Conservation (phyloP, 495 filamentous ascomycete species). For the Podospora conica region DNA sequence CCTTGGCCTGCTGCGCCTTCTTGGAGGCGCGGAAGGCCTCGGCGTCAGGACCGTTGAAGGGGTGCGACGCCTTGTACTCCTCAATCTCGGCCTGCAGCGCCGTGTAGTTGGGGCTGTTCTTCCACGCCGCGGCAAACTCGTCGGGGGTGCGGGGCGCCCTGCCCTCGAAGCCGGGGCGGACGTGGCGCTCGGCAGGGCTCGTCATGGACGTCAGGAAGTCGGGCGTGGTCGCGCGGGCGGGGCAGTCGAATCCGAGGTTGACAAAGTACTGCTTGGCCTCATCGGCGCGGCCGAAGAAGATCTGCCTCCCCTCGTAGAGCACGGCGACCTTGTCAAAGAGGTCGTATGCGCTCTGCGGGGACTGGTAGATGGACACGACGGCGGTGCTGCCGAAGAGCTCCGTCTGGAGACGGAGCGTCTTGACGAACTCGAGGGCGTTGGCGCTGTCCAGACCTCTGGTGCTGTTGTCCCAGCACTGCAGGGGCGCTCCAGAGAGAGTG, state of each 20-base stretch:
- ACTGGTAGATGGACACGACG: slow-evolving; percentile 80
- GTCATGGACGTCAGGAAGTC: slow-evolving; percentile 81
- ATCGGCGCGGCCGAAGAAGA: slow-evolving; percentile 64
- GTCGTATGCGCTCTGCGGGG: slow-evolving; percentile 70
- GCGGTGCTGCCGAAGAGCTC: slow-evolving; percentile 60
- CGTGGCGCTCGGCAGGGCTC: slow-evolving; percentile 58
- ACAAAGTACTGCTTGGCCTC: slow-evolving; percentile 64
- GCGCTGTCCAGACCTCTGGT: slow-evolving; percentile 76
- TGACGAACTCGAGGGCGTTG: slow-evolving; percentile 75
- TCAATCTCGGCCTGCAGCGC: slow-evolving; percentile 65
- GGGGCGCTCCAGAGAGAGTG: slow-evolving; percentile 54
- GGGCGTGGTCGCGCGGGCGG: slow-evolving; percentile 64
- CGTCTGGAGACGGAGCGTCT: slow-evolving; percentile 58
- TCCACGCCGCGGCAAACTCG: slow-evolving; percentile 71
- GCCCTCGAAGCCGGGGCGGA: slow-evolving; percentile 58
- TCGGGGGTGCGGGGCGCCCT: slow-evolving; percentile 65
- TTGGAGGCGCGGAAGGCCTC: slow-evolving; percentile 64
- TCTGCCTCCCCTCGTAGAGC: slow-evolving; percentile 76
- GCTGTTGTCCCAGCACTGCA: slow-evolving; percentile 84
- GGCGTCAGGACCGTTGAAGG: slow-evolving; percentile 57
- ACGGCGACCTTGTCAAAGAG: slow-evolving; percentile 74
- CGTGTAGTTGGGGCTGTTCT: slow-evolving; percentile 60
- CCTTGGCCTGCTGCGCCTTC: slow-evolving; percentile 57
- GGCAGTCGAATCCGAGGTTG: slow-evolving; percentile 69
- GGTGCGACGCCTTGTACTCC: slow-evolving; percentile 56